phyloP scores from a whole-genome alignment of 139 green algal species.

The Gonium pectorale region DNA sequence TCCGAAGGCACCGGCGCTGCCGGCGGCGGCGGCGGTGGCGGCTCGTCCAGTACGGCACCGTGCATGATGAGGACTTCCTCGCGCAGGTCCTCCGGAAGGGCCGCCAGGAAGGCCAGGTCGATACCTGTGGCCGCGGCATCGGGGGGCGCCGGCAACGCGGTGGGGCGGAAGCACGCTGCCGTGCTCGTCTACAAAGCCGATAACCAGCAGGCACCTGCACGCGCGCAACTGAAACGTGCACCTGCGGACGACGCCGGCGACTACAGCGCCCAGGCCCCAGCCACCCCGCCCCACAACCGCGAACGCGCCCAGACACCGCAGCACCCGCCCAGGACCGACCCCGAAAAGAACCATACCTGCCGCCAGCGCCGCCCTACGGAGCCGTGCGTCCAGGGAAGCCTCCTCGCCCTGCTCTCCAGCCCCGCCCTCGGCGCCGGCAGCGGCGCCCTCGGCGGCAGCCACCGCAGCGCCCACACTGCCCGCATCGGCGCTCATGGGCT shows the following conservation, averaged over 20 bases:
- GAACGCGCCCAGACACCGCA: too few relatives aligned
- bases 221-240: too few relatives aligned
- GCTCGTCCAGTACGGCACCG: conserved; percentile 52
- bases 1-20: not conserved
- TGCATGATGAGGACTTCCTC: conserved; percentile 75
- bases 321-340: too few relatives aligned
- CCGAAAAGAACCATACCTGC: too few relatives aligned
- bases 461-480: not conserved
- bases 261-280: too few relatives aligned
- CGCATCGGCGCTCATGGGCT: conserved; percentile 42
- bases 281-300: too few relatives aligned
- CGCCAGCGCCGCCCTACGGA: conserved; percentile 48
- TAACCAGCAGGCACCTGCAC: too few relatives aligned
- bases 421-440: not conserved
- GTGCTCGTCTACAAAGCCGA: too few relatives aligned
- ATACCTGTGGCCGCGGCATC: conserved; percentile 64
- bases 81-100: conserved; percentile 78
- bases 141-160: not conserved
- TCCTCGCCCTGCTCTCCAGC: not conserved
- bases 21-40: conserved; percentile 1
- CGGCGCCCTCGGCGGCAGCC: conserved; percentile 29
- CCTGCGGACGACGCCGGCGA: too few relatives aligned
- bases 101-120: conserved; percentile 83
- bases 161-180: not conserved
- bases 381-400: conserved; percentile 17